These are phyloP conservation scores for Canariomyces notabilis DNA, from an alignment of 2,329 filamentous ascomycete genomes.

Conservation along the genomic window DNA sequence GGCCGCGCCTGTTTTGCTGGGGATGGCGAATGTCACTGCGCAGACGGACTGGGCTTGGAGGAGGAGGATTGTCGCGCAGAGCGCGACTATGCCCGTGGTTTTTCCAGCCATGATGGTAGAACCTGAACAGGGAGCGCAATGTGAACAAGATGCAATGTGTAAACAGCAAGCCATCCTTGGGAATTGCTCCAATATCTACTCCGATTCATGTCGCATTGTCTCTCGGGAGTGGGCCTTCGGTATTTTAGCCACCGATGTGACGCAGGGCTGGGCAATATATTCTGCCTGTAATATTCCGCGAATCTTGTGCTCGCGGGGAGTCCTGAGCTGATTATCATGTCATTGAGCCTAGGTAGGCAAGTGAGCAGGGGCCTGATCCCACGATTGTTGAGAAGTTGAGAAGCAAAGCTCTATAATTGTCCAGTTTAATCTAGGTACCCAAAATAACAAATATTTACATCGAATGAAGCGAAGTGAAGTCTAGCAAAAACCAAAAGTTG, in stretches of 20 bases:
- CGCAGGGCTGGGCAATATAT: slow-evolving; percentile 5
- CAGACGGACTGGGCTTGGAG: neutral
- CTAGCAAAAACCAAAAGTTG: neutral
- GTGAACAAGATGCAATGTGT: no score
- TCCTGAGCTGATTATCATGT: no score
- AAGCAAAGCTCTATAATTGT: no score
- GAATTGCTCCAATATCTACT: slow-evolving; percentile 1
- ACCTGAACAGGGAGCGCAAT: no score
- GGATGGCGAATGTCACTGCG: slow-evolving; percentile 20
- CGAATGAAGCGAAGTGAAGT: neutral
- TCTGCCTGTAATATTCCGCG: slow-evolving; percentile 10
- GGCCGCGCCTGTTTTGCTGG: slow-evolving; percentile 13
- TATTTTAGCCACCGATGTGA: slow-evolving; percentile 20
- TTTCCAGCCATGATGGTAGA: no score
- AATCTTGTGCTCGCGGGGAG: no score
- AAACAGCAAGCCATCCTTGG: neutral
- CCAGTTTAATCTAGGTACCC: no score
- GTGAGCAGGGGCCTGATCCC: no score
- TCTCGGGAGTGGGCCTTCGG: slow-evolving; percentile 2
- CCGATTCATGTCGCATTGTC: neutral
- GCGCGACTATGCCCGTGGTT: neutral
- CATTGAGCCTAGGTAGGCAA: no score
- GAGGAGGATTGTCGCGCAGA: slow-evolving; percentile 7
- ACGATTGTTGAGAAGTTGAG: no score
- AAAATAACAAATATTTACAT: no score